These are phyloP conservation scores for Naematelia encephala DNA, from an alignment of 768 basidiomycete genomes.

Conservation along the genomic window DNA sequence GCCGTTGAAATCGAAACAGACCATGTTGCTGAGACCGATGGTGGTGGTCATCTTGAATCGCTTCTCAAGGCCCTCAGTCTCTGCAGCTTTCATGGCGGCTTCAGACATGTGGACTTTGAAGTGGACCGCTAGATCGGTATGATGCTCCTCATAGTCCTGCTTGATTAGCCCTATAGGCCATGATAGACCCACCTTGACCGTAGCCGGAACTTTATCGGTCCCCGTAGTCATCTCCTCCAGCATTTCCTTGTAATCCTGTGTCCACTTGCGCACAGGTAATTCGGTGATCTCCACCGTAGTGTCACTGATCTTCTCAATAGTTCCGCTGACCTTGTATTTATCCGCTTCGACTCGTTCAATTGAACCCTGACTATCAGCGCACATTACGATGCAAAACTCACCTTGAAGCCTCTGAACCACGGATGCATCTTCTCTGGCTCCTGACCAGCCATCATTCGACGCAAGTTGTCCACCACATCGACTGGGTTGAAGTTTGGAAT, in stretches of 20 bases:
- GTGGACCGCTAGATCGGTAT: constrained; percentile 86
- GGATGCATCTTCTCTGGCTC: constrained; percentile 81
- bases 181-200: constrained; percentile 63
- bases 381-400: constrained; percentile 15
- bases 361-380: constrained; percentile 59
- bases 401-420: constrained; percentile 91
- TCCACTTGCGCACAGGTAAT: constrained; percentile 93
- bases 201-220: constrained; percentile 70
- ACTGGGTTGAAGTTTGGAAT: constrained; percentile 88
- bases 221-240: constrained; percentile 78
- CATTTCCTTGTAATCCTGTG: constrained; percentile 84
- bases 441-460: constrained; percentile 78
- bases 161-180: constrained; percentile 2
- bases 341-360: constrained; percentile 70
- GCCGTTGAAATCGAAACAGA: constrained; percentile 92
- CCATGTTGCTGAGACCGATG: constrained; percentile 93
- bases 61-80: constrained; percentile 81
- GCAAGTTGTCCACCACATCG: constrained; percentile 84
- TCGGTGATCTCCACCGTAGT: constrained; percentile 94
- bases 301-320: constrained; percentile 71
- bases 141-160: constrained; percentile 96
- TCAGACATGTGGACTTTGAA: constrained; percentile 77
- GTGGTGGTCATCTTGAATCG: constrained; percentile 85
- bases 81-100: constrained; percentile 78
- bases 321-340: constrained; percentile 72